Conservation (phyloP, 257 asterid species). For the Rehmannia glutinosa region DNA sequence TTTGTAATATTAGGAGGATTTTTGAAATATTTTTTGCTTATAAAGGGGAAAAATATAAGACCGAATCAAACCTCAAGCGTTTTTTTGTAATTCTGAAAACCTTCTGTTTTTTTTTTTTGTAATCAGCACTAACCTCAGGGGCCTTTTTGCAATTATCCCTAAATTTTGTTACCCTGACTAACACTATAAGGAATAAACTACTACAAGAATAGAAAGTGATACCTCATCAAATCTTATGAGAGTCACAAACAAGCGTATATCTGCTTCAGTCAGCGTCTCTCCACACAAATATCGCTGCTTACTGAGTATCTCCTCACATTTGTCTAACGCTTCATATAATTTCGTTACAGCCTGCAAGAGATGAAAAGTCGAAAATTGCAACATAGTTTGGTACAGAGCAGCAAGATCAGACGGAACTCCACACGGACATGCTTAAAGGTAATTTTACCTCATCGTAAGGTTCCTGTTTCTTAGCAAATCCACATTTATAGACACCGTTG, state of each 20-base stretch:
- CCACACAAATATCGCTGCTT: constrained; percentile 82
- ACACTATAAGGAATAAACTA: too few species aligned
- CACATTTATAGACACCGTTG: constrained; percentile 89
- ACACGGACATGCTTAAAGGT: not conserved
- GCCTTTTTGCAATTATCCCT: too few species aligned
- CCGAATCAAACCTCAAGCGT: too few species aligned
- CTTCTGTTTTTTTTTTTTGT: not conserved
- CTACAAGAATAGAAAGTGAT: not conserved
- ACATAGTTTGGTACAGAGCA: not conserved
- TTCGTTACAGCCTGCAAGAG: constrained; percentile 62
- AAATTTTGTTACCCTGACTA: too few species aligned
- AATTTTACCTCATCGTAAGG: constrained; percentile 75
- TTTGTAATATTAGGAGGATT: too few species aligned
- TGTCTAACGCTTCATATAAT: constrained; percentile 75
- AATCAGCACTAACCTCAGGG: too few species aligned
- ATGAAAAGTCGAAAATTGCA: not conserved
- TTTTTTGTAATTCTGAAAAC: too few species aligned
- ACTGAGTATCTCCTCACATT: constrained; percentile 79
- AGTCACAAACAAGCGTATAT: constrained; percentile 89
- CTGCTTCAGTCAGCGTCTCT: constrained; percentile 75
- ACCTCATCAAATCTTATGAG: constrained; percentile 97
- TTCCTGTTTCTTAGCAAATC: constrained; percentile 86
- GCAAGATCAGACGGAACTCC: not conserved
- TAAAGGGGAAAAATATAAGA: too few species aligned
- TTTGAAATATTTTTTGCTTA: too few species aligned